Conservation (phyloP, 163 green algal species). For the Trebouxiophyceae sp. region DNA sequence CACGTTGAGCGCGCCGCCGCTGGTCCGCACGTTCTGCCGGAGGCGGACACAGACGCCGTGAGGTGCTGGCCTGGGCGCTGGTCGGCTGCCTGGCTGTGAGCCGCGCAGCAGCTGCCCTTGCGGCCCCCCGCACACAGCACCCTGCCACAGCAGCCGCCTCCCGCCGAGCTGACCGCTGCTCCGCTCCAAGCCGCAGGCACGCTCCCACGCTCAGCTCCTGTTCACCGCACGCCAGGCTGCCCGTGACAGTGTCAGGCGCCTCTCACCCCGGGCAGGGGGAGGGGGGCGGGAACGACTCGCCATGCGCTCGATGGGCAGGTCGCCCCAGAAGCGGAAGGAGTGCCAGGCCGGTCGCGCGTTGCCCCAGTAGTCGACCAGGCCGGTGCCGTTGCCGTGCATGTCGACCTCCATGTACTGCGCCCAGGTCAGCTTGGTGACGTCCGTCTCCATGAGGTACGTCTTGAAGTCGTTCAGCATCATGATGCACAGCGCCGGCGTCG, state of each 20-base stretch:
- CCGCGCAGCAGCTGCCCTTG: no score
- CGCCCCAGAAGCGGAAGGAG: neutral
- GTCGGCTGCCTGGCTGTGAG: no score
- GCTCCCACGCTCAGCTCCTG: no score
- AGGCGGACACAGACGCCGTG: no score
- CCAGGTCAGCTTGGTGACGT: neutral
- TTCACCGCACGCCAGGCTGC: no score
- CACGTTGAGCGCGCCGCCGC: neutral
- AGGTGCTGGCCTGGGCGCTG: no score
- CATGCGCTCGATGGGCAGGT: neutral
- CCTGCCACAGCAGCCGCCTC: no score
- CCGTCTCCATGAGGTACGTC: neutral
- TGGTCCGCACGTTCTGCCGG: no score
- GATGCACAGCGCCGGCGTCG: neutral
- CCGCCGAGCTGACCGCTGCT: neutral
- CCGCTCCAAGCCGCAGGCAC: no score
- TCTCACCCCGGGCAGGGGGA: neutral
- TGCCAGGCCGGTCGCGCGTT: neutral
- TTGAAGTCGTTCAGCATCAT: conserved; percentile 2
- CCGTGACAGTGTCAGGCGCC: no score
- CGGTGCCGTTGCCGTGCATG: neutral
- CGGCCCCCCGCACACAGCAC: no score
- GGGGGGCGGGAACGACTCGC: neutral
- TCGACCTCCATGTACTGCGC: neutral
- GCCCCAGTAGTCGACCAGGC: neutral